Evolutionary conservation across 2,329 filamentous ascomycete genomes (phyloP).

Genomic region (Myriosclerotinia duriaeana): DNA sequence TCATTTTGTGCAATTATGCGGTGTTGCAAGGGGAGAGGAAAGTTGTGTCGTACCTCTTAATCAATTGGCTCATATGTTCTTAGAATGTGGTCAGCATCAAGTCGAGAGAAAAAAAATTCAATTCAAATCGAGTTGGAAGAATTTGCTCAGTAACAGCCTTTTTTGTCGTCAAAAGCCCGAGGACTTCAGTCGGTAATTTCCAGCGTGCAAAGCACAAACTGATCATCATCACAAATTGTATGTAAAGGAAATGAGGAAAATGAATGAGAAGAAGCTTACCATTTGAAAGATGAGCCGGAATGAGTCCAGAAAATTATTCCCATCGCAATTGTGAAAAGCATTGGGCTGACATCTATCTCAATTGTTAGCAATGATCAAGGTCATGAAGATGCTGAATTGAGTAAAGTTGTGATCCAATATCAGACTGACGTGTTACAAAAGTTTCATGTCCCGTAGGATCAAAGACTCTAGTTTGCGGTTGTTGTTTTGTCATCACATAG

Average conservation of each 20-base stretch:
- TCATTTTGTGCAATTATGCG: conserved; percentile 52
- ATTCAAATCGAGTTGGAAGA: conserved; percentile 1
- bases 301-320: no score
- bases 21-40: conserved; percentile 14
- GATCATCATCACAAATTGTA: conserved; percentile 40
- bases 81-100: conserved; percentile 22
- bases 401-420: conserved; percentile 43
- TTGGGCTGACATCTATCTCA: conserved; percentile 12
- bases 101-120: background rate
- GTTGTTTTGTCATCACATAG: conserved; percentile 75
- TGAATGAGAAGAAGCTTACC: conserved; percentile 7
- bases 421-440: conserved; percentile 92
- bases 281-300: background rate
- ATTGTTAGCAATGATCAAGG: conserved; percentile 16
- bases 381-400: background rate
- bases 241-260: background rate
- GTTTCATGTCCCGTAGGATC: conserved; percentile 82
- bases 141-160: conserved; percentile 79
- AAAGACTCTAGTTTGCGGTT: conserved; percentile 99
- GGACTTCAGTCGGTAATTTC: conserved; percentile 93
- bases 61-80: background rate
- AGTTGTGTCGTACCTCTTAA: conserved; percentile 28
- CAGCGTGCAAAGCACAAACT: conserved; percentile 57
- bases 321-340: background rate
- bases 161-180: conserved; percentile 70